Percentiles rank a stretch among this genome's conserved stretches.
These are phyloP conservation scores for Eucalyptus cladocalyx DNA, from an alignment of 345 rosid genomes.

Conservation along the genomic window DNA sequence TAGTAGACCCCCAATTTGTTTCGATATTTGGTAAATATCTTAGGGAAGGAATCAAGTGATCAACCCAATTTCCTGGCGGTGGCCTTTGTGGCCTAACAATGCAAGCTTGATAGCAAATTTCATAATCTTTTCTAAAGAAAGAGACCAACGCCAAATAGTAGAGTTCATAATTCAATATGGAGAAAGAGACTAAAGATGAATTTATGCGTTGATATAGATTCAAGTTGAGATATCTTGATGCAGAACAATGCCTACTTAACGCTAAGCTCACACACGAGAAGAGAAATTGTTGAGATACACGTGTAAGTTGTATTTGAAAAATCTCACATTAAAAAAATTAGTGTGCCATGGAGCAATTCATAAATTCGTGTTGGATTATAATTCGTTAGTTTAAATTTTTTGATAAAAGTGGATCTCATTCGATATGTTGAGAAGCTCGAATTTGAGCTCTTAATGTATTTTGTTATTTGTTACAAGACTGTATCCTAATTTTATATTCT, in stretches of 20 bases:
- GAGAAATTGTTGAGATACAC: background rate
- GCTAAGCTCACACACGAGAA: background rate
- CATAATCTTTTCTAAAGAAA: background rate
- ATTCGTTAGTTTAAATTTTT: too few species aligned
- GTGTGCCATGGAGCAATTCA: too few species aligned
- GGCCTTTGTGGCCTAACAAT: background rate
- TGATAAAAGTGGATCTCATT: too few species aligned
- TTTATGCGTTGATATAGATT: background rate
- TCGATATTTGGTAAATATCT: background rate
- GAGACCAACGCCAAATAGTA: background rate
- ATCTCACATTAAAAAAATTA: background rate
- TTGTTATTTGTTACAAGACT: background rate
- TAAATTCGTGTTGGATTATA: too few species aligned
- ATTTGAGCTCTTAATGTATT: background rate
- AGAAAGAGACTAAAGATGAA: background rate
- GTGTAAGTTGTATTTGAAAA: too few species aligned
- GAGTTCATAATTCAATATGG: background rate
- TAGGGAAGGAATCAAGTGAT: background rate
- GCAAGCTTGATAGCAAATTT: background rate
- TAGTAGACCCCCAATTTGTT: background rate
- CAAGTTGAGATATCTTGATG: background rate
- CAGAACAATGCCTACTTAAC: background rate
- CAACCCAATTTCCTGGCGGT: background rate
- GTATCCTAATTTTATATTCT: background rate
- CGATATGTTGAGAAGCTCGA: too few species aligned